phyloP scores from a whole-genome alignment of 148 eudicot genomes.

The Nyssa sinensis region DNA sequence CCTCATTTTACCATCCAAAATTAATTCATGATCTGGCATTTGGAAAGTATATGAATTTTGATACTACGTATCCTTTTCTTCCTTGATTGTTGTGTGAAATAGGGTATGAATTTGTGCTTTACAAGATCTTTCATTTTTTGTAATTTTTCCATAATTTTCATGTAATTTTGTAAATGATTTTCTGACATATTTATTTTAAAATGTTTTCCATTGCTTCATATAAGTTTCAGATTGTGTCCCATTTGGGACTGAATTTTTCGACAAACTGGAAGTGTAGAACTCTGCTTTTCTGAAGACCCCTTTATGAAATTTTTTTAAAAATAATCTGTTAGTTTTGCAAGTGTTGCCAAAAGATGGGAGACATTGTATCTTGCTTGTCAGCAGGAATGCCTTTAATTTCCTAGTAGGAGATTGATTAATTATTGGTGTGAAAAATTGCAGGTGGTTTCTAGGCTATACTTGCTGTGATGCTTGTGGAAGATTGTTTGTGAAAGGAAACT shows the following conservation, averaged over 20 bases:
- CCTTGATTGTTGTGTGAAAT: not conserved
- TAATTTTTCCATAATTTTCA: not conserved
- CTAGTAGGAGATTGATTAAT: not conserved
- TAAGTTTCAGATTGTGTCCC: too few relatives aligned
- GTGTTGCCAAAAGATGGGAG: not conserved
- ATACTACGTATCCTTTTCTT: not conserved
- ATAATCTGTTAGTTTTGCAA: too few relatives aligned
- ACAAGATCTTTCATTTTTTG: not conserved
- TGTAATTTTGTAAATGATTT: too few relatives aligned
- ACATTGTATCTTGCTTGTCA: not conserved
- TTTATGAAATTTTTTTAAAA: too few relatives aligned
- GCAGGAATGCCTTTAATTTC: not conserved
- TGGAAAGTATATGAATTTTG: too few relatives aligned
- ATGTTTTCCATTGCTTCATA: too few relatives aligned
- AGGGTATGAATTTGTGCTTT: not conserved
- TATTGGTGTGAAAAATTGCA: slow-evolving; percentile 24
- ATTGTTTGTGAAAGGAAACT: slow-evolving; percentile 90
- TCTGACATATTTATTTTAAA: too few relatives aligned
- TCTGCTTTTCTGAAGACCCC: too few relatives aligned
- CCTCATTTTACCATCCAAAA: not conserved
- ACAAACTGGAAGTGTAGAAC: too few relatives aligned
- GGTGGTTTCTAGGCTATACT: slow-evolving; percentile 97
- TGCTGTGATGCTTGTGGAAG: slow-evolving; percentile 99
- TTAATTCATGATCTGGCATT: not conserved
- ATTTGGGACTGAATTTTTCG: too few relatives aligned